Base-by-base conservation (phyloP, 1,284 basidiomycete genomes). In the Sporisorium sorghi region DNA sequence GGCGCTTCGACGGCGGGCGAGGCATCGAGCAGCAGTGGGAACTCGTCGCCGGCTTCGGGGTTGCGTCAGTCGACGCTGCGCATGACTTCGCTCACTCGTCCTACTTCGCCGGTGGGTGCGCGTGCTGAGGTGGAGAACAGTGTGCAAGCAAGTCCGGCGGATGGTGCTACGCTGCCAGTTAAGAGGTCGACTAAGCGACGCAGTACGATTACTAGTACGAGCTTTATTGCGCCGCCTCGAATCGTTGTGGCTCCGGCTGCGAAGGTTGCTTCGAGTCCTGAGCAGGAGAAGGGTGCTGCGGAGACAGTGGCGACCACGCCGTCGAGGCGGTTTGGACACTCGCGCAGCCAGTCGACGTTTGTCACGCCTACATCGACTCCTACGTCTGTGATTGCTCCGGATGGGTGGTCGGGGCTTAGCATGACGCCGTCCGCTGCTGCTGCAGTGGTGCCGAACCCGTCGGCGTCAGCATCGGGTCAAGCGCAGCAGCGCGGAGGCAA, bases 21-120 rank as follows among this genome's bases (percentile, higher is more conserved):
- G 14, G 51, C 33, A 10, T 54, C 49, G 35, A 52, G 56, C 46
- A 58, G 51, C 42, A 63, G 56, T 17, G 59, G 66, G 11, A 39
- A 23, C 35, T 62, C 66, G 6, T 61, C 66, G 26, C 66, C 66
- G 2, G 59, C 51, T 12, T 54, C 60, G 3, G 59, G 59, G 2
- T 42, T 62, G 40, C 55, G 42, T 14, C 12, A 37, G 5, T 46
- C 55, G 15, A 46, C 59, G 15, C 30, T 69, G 50, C 66, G 66
- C 15, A 69, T 69, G 55, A 69, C 66, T n/a, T 69, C 62, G 14
- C 51, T 72, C 32, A 73, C 71, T 9, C 60, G 65, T 6, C 65
- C 71, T 15, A 19, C 60, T 28, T 60, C 60, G 46, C 71, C 65
- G 19, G 33, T 14, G 33, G 33, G 5, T 21, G 39, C 12, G 24